Conservation (phyloP, 306 rosid species). For the Dalbergia oliveri region DNA sequence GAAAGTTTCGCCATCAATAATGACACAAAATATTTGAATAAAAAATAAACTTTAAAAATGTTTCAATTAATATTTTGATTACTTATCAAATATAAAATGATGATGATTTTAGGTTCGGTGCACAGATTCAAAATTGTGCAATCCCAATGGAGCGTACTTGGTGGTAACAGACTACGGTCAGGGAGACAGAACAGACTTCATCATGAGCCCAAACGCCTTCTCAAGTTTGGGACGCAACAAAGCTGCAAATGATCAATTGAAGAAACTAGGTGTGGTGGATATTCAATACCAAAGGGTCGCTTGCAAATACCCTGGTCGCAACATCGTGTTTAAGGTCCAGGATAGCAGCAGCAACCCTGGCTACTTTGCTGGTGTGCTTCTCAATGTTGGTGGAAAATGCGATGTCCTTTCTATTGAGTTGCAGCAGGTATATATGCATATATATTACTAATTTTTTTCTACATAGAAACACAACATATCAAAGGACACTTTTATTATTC, state of each 20-base stretch:
- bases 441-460: too few species aligned
- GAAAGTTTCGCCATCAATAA: not conserved
- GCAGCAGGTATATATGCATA: slow-evolving; percentile 48
- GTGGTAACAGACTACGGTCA: slow-evolving; percentile 47
- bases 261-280: slow-evolving; percentile 46
- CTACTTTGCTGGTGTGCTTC: slow-evolving; percentile 59
- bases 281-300: slow-evolving; percentile 47
- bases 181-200: slow-evolving; percentile 54
- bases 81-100: not conserved
- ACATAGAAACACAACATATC: too few species aligned
- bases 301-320: slow-evolving; percentile 53
- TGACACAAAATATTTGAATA: not conserved
- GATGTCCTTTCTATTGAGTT: slow-evolving; percentile 61
- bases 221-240: slow-evolving; percentile 25
- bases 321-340: slow-evolving; percentile 53
- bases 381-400: slow-evolving; percentile 56
- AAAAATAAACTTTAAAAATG: not conserved
- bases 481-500: too few species aligned
- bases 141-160: slow-evolving; percentile 31
- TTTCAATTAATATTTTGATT: not conserved
- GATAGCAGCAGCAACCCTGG: slow-evolving; percentile 62
- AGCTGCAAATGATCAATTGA: not conserved
- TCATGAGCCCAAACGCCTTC: slow-evolving; percentile 47
- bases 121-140: slow-evolving; percentile 4
- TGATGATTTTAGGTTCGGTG: slow-evolving; percentile 46